Percentiles rank a stretch among this genome's conserved stretches.
These are phyloP conservation scores for Aurifilum marmelostoma DNA, from an alignment of 2,329 filamentous ascomycete species.

Conservation along the genomic window DNA sequence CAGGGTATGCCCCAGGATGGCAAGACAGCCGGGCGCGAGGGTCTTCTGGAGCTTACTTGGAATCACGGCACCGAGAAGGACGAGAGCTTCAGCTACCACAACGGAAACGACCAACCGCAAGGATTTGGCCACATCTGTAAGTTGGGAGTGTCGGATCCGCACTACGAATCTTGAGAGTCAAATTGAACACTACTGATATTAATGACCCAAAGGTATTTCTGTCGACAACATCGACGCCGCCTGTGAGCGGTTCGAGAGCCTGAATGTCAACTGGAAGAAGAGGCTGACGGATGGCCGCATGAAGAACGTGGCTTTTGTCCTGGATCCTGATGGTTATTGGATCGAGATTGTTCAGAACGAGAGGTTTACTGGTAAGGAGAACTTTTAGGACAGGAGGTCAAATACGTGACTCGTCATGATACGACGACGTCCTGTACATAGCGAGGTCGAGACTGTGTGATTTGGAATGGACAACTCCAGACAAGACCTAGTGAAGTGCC, in stretches of 20 bases:
- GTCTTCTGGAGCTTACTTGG: conserved; percentile 89
- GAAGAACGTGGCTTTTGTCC: conserved; percentile 90
- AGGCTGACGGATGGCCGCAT: conserved; percentile 87
- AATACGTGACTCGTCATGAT: neutral
- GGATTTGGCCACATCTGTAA: conserved; percentile 92
- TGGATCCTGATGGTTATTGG: conserved; percentile 90
- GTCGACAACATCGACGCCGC: conserved; percentile 90
- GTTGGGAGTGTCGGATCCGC: conserved; percentile 35
- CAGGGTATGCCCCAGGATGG: conserved; percentile 57
- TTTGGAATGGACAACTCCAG: neutral
- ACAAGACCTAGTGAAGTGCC: neutral
- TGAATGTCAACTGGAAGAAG: conserved; percentile 92
- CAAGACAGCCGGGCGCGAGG: conserved; percentile 71
- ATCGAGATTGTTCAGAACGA: conserved; percentile 81
- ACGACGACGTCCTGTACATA: neutral
- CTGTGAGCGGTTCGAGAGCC: conserved; percentile 81
- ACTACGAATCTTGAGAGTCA: neutral
- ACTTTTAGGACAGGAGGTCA: conserved; percentile 46
- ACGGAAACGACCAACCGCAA: conserved; percentile 88
- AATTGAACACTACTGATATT: neutral
- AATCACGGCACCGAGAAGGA: conserved; percentile 85
- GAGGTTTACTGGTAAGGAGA: conserved; percentile 57
- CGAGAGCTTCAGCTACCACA: conserved; percentile 81
- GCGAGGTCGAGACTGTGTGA: neutral
- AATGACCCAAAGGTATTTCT: conserved; percentile 59